Base-by-base conservation (phyloP, 1,139 yeast species). In the Geotrichum macrosporum region DNA sequence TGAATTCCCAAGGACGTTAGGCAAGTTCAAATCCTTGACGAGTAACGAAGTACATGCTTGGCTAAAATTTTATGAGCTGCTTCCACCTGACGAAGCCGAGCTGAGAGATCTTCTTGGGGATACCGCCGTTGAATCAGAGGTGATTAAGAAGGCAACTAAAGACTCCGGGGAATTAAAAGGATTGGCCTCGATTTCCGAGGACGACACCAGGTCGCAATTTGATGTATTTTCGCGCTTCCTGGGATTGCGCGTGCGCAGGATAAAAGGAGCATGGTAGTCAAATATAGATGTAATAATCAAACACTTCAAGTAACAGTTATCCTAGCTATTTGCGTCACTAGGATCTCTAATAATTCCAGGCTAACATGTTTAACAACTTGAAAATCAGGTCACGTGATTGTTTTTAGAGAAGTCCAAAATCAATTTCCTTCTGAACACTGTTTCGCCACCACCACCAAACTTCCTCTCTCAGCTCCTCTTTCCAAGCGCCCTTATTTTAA, bases 141-240 rank as follows among this genome's bases (percentile, higher is more conserved):
- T 29, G n/a, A 24, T 10, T 19, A 20, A 29, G 5, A 8, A 5
- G 9, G 31, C 21, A 12, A 21, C 20, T 58, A 57, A 46, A 62
- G 65, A 50, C 55, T 59, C 40, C 61, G 64, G 18, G 58, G 33
- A 19, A 13, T 10, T 10, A 6, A n/a, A n/a, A n/a, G n/a, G n/a
- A n/a, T n/a, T n/a, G n/a, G n/a, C n/a, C n/a, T n/a, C n/a, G n/a
- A 5, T 73, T 51, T 55, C 70, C 43, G 69, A 64, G 54, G 75
- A 64, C 54, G 76, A 68, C 53, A 65, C 77, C 29, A 72, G 72
- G 44, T 77, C 70, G 16, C 69, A 82, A 31, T 81, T 71, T 57
- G 80, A 81, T 57, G 80, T 77, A 31, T 69, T 86, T 41, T 79
- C 92, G 0, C 70, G 86, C 53, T 84, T 75, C 62, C 62, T 84